Evolutionary conservation across 2,329 filamentous ascomycete species (phyloP).

Genomic region (Dothistroma septosporum): DNA sequence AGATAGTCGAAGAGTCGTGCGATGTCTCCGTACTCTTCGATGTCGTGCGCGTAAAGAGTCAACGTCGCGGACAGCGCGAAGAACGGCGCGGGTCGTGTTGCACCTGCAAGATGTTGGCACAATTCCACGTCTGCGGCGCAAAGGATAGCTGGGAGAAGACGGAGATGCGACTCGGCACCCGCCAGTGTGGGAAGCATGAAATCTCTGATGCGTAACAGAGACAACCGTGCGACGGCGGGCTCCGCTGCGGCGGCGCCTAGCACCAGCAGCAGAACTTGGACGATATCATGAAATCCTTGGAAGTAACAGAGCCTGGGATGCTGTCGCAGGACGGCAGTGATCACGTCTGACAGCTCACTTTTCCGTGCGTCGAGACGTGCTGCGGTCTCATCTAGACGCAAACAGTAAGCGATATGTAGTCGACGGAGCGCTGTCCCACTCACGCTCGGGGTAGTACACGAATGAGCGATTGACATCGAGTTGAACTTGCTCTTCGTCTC

Average conservation of each 20-base stretch:
- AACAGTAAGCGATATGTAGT: background rate
- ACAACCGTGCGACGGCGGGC: slow-evolving; percentile 71
- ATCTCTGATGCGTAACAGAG: slow-evolving; percentile 84
- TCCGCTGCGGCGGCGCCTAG: slow-evolving; percentile 61
- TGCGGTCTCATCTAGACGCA: slow-evolving; percentile 58
- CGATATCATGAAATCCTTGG: slow-evolving; percentile 98
- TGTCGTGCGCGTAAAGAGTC: slow-evolving; percentile 95
- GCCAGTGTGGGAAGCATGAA: slow-evolving; percentile 91
- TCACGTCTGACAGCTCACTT: slow-evolving; percentile 71
- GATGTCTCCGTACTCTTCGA: slow-evolving; percentile 84
- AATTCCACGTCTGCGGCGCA: slow-evolving; percentile 66
- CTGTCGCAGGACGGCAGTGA: slow-evolving; percentile 72
- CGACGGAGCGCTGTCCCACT: slow-evolving; percentile 27
- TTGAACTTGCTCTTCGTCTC: slow-evolving; percentile 84
- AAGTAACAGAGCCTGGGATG: slow-evolving; percentile 90
- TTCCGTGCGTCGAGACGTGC: slow-evolving; percentile 68
- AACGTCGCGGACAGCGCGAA: slow-evolving; percentile 91
- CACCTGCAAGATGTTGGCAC: slow-evolving; percentile 54
- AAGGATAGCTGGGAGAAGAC: slow-evolving; percentile 78
- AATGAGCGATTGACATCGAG: slow-evolving; percentile 96
- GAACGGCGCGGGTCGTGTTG: slow-evolving; percentile 61
- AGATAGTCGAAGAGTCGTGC: slow-evolving; percentile 89
- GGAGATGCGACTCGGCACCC: slow-evolving; percentile 79
- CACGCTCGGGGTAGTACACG: slow-evolving; percentile 87
- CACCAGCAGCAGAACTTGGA: slow-evolving; percentile 88